Base-by-base conservation (phyloP, 2,329 filamentous ascomycete genomes). In the Penicillium sp. region DNA sequence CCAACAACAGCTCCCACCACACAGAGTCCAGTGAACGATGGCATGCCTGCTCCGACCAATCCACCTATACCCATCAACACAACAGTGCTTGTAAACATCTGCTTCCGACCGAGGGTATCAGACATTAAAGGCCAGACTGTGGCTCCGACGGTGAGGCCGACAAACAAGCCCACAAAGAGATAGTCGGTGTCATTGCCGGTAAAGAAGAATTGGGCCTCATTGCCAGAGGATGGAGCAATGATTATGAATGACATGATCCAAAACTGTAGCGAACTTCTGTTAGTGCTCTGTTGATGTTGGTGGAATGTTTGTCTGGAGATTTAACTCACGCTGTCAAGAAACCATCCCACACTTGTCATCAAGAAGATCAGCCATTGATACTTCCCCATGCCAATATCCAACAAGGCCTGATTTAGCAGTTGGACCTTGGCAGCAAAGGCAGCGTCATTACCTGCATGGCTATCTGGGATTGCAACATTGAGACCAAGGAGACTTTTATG, bases 1-100 rank as follows among this genome's bases (percentile, higher is more conserved):
- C 68, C 68, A 2, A 70, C 60, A 13, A 70, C 62, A 37, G 56
- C 65, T 33, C 68, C 61, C 3, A 68, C 62, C 0, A 70, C 65
- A 37, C 59, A 68, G 8, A 70, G 75, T 79, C 64, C 62, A 3
- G 60, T 67, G 44, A 69, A 69, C 1, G 64, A 61, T 15, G 67
- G 65, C 65, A 68, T 67, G 3, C 67, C 68, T 2, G 68, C 68
- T 4, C 67, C 67, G 12, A 70, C 68, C 4, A 70, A 49, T 0
- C 64, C 68, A 12, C 62, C 65, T 61, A 65, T 65, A 1, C 65
- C 61, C 61, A 68, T 66, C 1, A 70, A 30, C 7, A 70, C 56
- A 1, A 70, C n/a, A 0, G 66, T 68, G 37, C 63, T 65, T 2
- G 62, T 68, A 51, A 70, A 70, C 24, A 68, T 65, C 62, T 60